phyloP scores from a whole-genome alignment of 2,329 filamentous ascomycete genomes.

The Ascochyta viciae-villosae region DNA sequence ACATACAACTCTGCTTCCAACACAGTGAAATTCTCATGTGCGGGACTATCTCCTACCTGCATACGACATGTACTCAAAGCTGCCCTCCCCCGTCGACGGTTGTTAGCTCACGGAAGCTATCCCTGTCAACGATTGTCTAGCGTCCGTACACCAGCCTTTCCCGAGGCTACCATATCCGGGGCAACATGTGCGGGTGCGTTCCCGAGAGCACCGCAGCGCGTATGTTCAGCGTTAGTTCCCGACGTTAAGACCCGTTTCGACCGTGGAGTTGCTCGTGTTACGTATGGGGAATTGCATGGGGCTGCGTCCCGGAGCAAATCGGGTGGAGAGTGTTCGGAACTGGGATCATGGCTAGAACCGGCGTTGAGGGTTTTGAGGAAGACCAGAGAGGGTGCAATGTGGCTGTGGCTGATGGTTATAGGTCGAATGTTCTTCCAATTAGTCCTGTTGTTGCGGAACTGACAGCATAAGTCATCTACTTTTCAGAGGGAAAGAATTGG shows the following conservation, averaged over 20 bases:
- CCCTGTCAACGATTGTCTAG: constrained; percentile 33
- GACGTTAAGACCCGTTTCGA: constrained; percentile 9
- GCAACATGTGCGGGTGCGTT: constrained; percentile 10
- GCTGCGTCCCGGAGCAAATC: constrained; percentile 14
- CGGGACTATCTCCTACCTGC: background rate
- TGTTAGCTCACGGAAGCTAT: constrained; percentile 24
- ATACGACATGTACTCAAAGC: constrained; percentile 15
- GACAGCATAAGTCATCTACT: background rate
- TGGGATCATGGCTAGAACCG: constrained; percentile 12
- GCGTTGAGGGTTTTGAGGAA: constrained; percentile 1
- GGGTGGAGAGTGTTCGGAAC: constrained; percentile 1
- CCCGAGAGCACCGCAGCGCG: constrained; percentile 7
- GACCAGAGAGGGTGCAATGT: background rate
- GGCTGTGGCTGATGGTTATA: background rate
- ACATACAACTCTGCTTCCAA: constrained; percentile 4
- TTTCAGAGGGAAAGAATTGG: background rate
- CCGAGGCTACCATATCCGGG: constrained; percentile 23
- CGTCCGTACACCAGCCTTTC: constrained; percentile 22
- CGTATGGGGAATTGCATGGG: constrained; percentile 13
- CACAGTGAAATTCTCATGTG: background rate
- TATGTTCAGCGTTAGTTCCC: constrained; percentile 21
- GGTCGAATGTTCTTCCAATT: background rate
- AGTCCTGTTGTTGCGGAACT: background rate
- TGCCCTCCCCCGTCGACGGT: constrained; percentile 16
- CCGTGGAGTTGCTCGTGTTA: constrained; percentile 7